Conservation (phyloP, 116 monocot species). For the Posidonia oceanica region DNA sequence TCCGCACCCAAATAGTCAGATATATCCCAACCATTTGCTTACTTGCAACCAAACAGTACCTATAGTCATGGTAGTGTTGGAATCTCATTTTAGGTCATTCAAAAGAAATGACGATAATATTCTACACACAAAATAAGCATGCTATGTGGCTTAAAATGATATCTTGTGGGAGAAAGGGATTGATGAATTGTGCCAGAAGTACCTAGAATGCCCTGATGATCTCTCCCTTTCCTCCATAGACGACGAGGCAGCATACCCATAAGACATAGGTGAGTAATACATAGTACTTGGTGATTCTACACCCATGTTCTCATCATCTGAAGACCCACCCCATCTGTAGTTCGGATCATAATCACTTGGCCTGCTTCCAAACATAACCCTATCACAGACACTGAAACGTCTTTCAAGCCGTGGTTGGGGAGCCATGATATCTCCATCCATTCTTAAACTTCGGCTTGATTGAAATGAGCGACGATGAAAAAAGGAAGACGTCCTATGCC, state of each 20-base stretch:
- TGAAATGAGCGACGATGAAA: constrained; percentile 69
- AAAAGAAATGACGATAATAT: neutral
- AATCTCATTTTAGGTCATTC: neutral
- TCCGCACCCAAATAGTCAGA: constrained; percentile 64
- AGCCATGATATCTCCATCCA: constrained; percentile 41
- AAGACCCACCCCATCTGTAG: constrained; percentile 50
- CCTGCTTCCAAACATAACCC: constrained; percentile 38
- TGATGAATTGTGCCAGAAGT: neutral
- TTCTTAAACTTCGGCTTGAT: constrained; percentile 52
- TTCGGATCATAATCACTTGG: constrained; percentile 54
- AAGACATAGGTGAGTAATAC: constrained; percentile 42
- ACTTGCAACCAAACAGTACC: constrained; percentile 73
- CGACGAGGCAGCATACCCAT: constrained; percentile 29
- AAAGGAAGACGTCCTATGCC: constrained; percentile 39
- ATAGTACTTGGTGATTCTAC: constrained; percentile 31
- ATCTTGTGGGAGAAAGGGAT: too few species aligned
- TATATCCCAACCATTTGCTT: constrained; percentile 93
- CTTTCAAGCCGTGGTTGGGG: constrained; percentile 39
- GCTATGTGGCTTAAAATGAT: too few species aligned
- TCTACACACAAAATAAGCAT: neutral
- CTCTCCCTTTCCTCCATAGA: constrained; percentile 49
- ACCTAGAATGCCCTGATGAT: constrained; percentile 49
- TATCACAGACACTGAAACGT: constrained; percentile 62
- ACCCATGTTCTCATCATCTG: constrained; percentile 46
- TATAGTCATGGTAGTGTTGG: constrained; percentile 2